Base-by-base conservation (phyloP, 306 rosid species). In the Canavalia ensiformis region DNA sequence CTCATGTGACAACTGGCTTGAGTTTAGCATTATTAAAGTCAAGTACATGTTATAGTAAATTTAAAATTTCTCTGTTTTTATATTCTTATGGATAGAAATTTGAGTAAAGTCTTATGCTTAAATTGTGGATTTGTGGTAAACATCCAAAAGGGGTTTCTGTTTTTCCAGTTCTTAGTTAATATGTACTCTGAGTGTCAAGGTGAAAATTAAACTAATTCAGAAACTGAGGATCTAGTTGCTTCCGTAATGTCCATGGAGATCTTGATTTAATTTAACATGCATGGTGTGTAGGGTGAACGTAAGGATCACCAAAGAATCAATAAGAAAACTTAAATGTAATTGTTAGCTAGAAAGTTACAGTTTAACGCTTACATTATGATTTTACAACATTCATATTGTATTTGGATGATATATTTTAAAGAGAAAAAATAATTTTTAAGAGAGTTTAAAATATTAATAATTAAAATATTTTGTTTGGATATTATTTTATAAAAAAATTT, bases 1-100 rank as follows among this genome's bases (percentile, higher is more conserved):
- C 46, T 60, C 74, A 6, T 65, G 68, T 66, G 71, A 77, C 72
- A 81, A 81, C 78, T 58, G 82, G 69, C 71, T 51, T 59, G 12
- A 45, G 42, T 66, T 37, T 51, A 41, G n/a, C 18, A 31, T 46
- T 12, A 10, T 41, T 78, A 4, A 74, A 78, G 86, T 78, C 86
- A 82, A 86, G 58, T 60, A 50, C 13, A 3, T 44, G 35, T 52
- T 49, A 62, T 2, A 70, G 35, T 73, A 9, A 72, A 72, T 55
- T 83, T 7, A 0, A 37, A 68, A 34, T 62, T 45, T 68, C 4
- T n/a, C 31, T n/a, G 9, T 60, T 31, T 13, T 57, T 73, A 28
- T 69, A 42, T 39, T 64, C 2, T 31, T 51, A 29, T 37, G 18
- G 45, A 45, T 58, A 18, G 33, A 47, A 46, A 57, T 46, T 28